These are phyloP conservation scores for Mayamaea pseudoterrestris DNA, from an alignment of 108 stramenopile species.

Conservation along the genomic window DNA sequence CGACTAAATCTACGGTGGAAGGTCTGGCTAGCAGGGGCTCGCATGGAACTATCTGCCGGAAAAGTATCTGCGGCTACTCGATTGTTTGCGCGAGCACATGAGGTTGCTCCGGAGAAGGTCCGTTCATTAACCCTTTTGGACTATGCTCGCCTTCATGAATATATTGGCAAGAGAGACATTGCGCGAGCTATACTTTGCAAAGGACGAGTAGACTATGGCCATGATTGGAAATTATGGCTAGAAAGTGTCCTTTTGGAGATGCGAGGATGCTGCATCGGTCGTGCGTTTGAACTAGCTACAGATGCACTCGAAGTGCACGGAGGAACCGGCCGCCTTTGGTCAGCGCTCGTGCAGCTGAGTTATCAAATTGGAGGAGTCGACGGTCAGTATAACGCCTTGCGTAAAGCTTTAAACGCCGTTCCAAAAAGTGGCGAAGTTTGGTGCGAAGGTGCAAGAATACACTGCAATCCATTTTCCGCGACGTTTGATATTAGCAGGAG, in stretches of 20 bases:
- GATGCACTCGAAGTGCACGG: constrained; percentile 74
- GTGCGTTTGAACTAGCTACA: constrained; percentile 60
- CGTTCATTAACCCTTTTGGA: constrained; percentile 80
- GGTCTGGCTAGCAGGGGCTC: constrained; percentile 90
- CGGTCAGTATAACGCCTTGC: constrained; percentile 57
- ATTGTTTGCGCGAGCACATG: constrained; percentile 81
- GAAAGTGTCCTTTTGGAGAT: constrained; percentile 87
- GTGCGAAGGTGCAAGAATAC: constrained; percentile 89
- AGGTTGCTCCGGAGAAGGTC: constrained; percentile 84
- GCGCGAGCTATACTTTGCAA: constrained; percentile 79
- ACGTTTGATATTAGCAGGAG: constrained; percentile 77
- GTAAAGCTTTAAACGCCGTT: constrained; percentile 78
- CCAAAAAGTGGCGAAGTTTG: constrained; percentile 98
- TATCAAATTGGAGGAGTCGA: constrained; percentile 64
- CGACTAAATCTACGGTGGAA: constrained; percentile 91
- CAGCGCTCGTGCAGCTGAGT: constrained; percentile 85
- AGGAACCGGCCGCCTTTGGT: constrained; percentile 96
- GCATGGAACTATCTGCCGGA: constrained; percentile 88
- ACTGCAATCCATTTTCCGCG: constrained; percentile 70
- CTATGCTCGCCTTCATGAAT: constrained; percentile 88
- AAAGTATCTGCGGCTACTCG: constrained; percentile 51
- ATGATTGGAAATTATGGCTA: constrained; percentile 95
- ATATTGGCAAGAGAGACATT: constrained; percentile 63
- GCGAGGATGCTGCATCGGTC: constrained; percentile 41
- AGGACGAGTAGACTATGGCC: constrained; percentile 57